Percentiles rank a stretch among this genome's conserved stretches.
Conservation (phyloP, 163 green algal genomes). For the Scenedesmus sp. region DNA sequence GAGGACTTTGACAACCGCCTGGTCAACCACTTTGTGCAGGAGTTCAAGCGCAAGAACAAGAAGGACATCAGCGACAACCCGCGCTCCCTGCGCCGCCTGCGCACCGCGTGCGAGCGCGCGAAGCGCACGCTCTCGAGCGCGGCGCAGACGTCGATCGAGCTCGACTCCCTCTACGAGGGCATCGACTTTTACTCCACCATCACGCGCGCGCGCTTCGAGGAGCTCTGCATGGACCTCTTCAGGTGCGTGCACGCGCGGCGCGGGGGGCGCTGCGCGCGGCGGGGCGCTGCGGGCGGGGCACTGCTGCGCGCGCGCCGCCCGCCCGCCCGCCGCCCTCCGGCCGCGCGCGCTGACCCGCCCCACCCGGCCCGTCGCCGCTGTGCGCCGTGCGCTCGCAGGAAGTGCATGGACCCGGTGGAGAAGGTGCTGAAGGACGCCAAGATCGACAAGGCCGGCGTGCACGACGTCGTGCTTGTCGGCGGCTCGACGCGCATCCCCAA, state of each 20-base stretch:
- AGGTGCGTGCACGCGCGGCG: conserved; percentile 38
- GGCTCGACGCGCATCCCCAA: conserved; percentile 91
- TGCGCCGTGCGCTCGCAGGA: conserved; percentile 52
- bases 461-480: conserved; percentile 96
- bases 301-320: too few relatives aligned
- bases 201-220: conserved; percentile 89
- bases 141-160: conserved; percentile 96
- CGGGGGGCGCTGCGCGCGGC: too few relatives aligned
- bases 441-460: conserved; percentile 83
- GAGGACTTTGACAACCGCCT: conserved; percentile 96
- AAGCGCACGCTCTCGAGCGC: conserved; percentile 94
- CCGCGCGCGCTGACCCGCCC: too few relatives aligned
- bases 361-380: background rate
- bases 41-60: conserved; percentile 98
- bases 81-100: conserved; percentile 89
- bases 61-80: conserved; percentile 97
- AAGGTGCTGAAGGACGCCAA: conserved; percentile 93
- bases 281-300: too few relatives aligned
- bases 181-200: conserved; percentile 95
- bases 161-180: conserved; percentile 98
- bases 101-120: conserved; percentile 94
- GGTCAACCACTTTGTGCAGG: conserved; percentile 53
- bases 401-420: conserved; percentile 99
- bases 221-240: conserved; percentile 99
- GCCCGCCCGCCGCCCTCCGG: too few relatives aligned